These are phyloP conservation scores for Trichoderma guizhouense DNA, from an alignment of 2,329 filamentous ascomycete species.

Conservation along the genomic window DNA sequence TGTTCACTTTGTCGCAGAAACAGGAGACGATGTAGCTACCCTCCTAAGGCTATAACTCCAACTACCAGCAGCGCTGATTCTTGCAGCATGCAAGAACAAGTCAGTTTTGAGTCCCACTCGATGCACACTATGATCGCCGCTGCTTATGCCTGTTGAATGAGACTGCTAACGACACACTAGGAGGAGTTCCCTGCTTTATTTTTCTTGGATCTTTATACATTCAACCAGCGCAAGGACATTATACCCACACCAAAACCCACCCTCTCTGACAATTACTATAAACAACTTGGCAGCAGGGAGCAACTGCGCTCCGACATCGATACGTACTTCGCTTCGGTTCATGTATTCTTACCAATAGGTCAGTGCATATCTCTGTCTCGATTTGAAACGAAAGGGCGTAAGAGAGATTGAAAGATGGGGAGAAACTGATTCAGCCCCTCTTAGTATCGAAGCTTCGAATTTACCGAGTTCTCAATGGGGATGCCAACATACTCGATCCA, in stretches of 20 bases:
- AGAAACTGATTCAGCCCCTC: neutral
- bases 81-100: neutral
- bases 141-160: neutral
- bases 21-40: neutral
- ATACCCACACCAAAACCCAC: neutral
- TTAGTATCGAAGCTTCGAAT: neutral
- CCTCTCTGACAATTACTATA: neutral
- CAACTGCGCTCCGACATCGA: neutral
- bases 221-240: neutral
- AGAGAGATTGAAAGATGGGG: neutral
- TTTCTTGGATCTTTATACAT: neutral
- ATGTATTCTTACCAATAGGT: neutral
- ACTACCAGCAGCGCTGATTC: neutral
- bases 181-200: neutral
- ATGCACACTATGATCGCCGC: neutral
- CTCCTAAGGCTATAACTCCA: neutral
- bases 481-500: neutral
- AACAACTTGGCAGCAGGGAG: neutral
- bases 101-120: neutral
- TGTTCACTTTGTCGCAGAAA: neutral
- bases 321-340: neutral
- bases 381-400: neutral
- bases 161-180: neutral
- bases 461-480: neutral
- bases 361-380: neutral